Conservation (phyloP, 257 asterid species). For the Gentiana macrophylla region DNA sequence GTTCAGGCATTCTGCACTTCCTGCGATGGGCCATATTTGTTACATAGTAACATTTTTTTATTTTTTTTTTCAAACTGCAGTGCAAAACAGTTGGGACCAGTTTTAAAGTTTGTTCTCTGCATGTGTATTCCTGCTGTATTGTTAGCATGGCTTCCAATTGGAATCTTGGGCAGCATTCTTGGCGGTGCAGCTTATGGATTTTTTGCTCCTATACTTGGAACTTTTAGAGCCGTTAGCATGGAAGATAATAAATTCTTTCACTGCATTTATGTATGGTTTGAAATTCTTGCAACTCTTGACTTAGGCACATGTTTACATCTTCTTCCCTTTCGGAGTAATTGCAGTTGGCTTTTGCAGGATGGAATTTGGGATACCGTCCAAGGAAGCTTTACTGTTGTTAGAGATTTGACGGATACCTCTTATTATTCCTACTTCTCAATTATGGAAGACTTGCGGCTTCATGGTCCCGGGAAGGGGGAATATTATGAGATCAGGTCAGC, state of each 20-base stretch:
- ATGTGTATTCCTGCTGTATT: conserved; percentile 29
- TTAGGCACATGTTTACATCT: background rate
- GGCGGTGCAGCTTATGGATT: conserved; percentile 81
- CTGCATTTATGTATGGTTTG: conserved; percentile 52
- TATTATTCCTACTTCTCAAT: conserved; percentile 64
- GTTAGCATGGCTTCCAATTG: conserved; percentile 55
- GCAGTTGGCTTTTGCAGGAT: conserved; percentile 45
- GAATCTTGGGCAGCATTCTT: conserved; percentile 35
- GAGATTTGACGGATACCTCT: conserved; percentile 71
- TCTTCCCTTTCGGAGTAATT: conserved; percentile 6
- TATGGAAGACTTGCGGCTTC: conserved; percentile 56
- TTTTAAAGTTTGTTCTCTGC: conserved; percentile 52
- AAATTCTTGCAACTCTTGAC: conserved; percentile 1
- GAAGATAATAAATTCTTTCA: conserved; percentile 52
- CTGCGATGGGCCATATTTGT: too few species aligned
- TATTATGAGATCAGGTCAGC: conserved; percentile 71
- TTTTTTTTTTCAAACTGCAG: conserved; percentile 28
- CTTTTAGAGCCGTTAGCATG: conserved; percentile 77
- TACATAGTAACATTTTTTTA: background rate
- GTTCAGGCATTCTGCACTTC: too few species aligned
- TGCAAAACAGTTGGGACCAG: conserved; percentile 66
- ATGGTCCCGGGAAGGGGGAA: conserved; percentile 45
- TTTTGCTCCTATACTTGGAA: conserved; percentile 67
- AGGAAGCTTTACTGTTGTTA: conserved; percentile 59
- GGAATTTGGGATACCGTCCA: conserved; percentile 65